Conservation (phyloP, 202 grass and related monocot species). For the Panicum virgatum region DNA sequence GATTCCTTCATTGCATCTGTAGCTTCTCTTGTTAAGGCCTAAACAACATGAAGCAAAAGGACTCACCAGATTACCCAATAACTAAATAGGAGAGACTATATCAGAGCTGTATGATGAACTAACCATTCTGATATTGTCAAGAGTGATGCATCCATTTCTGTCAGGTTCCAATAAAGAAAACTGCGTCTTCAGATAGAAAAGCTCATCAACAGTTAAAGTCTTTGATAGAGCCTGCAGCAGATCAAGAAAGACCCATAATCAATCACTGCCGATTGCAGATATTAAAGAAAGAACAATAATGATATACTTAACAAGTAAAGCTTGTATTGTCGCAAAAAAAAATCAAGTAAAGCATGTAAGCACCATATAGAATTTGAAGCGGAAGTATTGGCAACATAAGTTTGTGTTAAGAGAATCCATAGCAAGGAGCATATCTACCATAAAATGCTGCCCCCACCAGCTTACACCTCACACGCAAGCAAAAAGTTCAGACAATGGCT, state of each 20-base stretch:
- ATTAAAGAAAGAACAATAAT: constrained; percentile 16
- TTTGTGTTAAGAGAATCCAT: neutral
- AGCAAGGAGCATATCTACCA: neutral
- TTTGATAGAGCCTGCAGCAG: constrained; percentile 71
- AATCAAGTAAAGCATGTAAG: neutral
- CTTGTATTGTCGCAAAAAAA: too few species aligned
- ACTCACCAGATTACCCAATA: constrained; percentile 21
- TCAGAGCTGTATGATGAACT: constrained; percentile 20
- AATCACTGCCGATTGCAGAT: neutral
- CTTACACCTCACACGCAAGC: neutral
- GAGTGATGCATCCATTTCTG: constrained; percentile 76
- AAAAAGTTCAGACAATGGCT: neutral
- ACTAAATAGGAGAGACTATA: neutral
- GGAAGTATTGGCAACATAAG: neutral
- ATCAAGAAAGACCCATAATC: constrained; percentile 35
- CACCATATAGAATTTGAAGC: neutral
- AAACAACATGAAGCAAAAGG: constrained; percentile 5
- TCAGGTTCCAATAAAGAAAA: constrained; percentile 76
- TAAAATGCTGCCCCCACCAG: neutral
- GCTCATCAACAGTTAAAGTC: constrained; percentile 76
- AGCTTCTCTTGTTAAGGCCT: constrained; percentile 71
- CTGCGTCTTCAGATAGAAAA: constrained; percentile 78
- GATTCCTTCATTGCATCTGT: constrained; percentile 86
- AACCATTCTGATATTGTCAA: constrained; percentile 86
- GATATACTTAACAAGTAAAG: neutral